These are phyloP conservation scores for Hydnum rufescens DNA, from an alignment of 768 basidiomycete species.

Conservation along the genomic window DNA sequence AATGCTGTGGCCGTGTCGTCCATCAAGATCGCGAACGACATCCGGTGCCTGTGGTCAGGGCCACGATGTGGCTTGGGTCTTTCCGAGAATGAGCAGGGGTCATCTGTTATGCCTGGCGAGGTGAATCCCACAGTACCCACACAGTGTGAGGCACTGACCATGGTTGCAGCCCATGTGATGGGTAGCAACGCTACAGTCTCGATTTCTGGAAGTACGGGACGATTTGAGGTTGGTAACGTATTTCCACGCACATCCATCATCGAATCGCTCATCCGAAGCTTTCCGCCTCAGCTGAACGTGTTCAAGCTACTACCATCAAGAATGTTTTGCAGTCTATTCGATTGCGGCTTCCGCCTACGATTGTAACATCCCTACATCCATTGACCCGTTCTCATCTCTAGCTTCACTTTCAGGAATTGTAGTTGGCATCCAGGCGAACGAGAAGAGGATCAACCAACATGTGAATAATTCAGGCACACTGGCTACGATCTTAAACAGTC, in stretches of 20 bases:
- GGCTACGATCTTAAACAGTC: slow-evolving; percentile 90
- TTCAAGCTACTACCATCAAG: slow-evolving; percentile 98
- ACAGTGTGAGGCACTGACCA: slow-evolving; percentile 95
- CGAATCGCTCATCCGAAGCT: not conserved
- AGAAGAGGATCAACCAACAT: slow-evolving; percentile 72
- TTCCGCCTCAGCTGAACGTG: slow-evolving; percentile 68
- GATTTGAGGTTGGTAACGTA: slow-evolving; percentile 63
- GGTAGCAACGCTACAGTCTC: slow-evolving; percentile 90
- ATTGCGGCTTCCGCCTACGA: slow-evolving; percentile 70
- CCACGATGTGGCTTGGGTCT: slow-evolving; percentile 88
- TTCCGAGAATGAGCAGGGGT: slow-evolving; percentile 97
- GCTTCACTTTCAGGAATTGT: slow-evolving; percentile 94
- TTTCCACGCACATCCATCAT: not conserved
- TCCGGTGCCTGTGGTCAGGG: slow-evolving; percentile 79
- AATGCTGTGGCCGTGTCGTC: slow-evolving; percentile 91
- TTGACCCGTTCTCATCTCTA: slow-evolving; percentile 23
- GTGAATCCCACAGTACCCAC: slow-evolving; percentile 99
- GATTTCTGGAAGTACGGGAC: slow-evolving; percentile 83
- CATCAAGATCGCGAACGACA: slow-evolving; percentile 99
- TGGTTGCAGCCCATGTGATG: slow-evolving; percentile 97
- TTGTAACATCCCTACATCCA: not conserved
- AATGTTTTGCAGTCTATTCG: slow-evolving; percentile 94
- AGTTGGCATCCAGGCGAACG: slow-evolving; percentile 89
- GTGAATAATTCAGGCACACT: slow-evolving; percentile 95
- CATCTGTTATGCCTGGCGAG: slow-evolving; percentile 99